Conservation (phyloP, 495 filamentous ascomycete genomes). For the Antarctomyces pellizariae region DNA sequence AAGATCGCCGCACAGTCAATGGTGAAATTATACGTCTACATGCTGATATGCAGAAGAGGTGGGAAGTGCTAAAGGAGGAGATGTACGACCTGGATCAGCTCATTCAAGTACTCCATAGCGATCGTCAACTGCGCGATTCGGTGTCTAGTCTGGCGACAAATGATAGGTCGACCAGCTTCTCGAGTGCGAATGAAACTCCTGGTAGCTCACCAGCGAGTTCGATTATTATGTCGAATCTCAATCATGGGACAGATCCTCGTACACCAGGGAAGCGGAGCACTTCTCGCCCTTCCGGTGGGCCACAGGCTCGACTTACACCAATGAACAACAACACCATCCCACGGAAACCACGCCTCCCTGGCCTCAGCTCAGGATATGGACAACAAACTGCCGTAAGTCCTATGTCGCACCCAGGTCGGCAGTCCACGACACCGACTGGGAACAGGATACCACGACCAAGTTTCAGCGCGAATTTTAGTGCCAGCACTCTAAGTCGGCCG, state of each 20-base stretch:
- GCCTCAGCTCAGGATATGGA: constrained; percentile 14
- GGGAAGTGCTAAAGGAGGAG: constrained; percentile 48
- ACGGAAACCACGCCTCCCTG: constrained; percentile 11
- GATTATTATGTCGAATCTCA: constrained; percentile 38
- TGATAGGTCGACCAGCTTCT: constrained; percentile 53
- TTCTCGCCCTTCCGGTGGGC: constrained; percentile 16
- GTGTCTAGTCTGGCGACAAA: constrained; percentile 79
- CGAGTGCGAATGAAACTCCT: constrained; percentile 54
- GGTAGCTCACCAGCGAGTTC: constrained; percentile 83
- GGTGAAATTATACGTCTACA: constrained; percentile 76
- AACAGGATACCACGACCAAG: constrained; percentile 23
- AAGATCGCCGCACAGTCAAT: constrained; percentile 78
- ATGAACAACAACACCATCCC: constrained; percentile 5
- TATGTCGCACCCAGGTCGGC: constrained; percentile 21
- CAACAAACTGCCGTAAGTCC: constrained; percentile 18
- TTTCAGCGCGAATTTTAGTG: constrained; percentile 16
- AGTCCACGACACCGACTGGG: constrained; percentile 31
- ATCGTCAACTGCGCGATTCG: constrained; percentile 70
- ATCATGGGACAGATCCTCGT: constrained; percentile 20
- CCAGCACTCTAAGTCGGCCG: constrained; percentile 32
- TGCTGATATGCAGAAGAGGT: constrained; percentile 55
- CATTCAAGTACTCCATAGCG: constrained; percentile 33
- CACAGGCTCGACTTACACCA: constrained; percentile 17
- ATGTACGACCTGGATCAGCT: constrained; percentile 70
- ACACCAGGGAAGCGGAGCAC: constrained; percentile 20